A percentile compares a stretch with the other conserved stretches of the same genome.
phyloP scores from a whole-genome alignment of 805 yeast species.

The Candida saitoana region DNA sequence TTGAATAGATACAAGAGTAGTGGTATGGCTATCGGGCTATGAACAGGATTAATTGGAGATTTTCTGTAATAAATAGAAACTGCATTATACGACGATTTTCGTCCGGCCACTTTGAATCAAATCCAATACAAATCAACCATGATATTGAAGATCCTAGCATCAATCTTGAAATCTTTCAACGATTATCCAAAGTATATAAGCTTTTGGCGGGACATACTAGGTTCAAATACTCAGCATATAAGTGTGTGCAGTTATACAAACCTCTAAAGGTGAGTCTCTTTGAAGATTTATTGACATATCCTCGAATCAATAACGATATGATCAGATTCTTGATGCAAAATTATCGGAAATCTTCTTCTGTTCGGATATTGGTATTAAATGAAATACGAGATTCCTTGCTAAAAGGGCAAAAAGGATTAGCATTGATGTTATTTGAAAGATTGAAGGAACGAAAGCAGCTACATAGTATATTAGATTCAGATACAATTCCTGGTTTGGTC shows the following conservation, averaged over 20 bases:
- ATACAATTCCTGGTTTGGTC: constrained; percentile 5
- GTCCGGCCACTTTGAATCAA: not conserved
- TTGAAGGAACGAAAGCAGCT: constrained; percentile 4
- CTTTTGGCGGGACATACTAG: constrained; percentile 8
- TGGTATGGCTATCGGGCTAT: constrained; percentile 1
- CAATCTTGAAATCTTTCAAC: constrained; percentile 6
- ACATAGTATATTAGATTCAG: not conserved
- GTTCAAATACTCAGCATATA: constrained; percentile 11
- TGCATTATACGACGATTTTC: no score
- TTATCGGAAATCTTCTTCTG: constrained; percentile 15
- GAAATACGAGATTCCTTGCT: constrained; percentile 13
- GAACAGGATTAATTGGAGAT: constrained; percentile 1
- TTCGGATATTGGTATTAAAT: constrained; percentile 16
- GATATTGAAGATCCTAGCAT: not conserved
- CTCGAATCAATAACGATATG: constrained; percentile 15
- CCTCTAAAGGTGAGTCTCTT: constrained; percentile 10
- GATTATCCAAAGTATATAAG: constrained; percentile 16
- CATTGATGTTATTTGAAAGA: constrained; percentile 7
- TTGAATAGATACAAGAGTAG: not conserved
- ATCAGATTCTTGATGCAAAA: constrained; percentile 13
- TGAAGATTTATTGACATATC: constrained; percentile 18
- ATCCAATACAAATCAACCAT: not conserved
- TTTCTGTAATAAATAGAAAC: no score
- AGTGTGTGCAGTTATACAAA: constrained; percentile 15
- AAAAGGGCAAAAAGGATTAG: constrained; percentile 8